Evolutionary conservation across 75 land plant genomes (phyloP).

Genomic region (Adiantum capillusveneris): DNA sequence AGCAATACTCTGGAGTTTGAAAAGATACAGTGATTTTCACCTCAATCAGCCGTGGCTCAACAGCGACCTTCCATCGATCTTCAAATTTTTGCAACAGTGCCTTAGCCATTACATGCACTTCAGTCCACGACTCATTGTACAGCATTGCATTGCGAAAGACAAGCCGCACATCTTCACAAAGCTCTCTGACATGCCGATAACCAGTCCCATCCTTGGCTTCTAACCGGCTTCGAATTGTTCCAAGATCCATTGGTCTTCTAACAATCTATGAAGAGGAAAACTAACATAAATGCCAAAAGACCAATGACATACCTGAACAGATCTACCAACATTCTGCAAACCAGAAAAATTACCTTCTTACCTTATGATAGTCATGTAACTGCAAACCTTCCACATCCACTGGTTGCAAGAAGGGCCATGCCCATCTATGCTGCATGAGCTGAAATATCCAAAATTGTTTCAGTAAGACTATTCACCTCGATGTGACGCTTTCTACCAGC

Average conservation of each 20-base stretch:
- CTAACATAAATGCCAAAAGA: not conserved
- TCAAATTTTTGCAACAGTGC: slow-evolving; percentile 42
- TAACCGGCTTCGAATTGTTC: slow-evolving; percentile 26
- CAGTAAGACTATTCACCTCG: too few species aligned
- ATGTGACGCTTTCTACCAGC: too few species aligned
- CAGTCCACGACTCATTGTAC: slow-evolving; percentile 33
- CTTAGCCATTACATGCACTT: slow-evolving; percentile 37
- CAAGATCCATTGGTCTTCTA: slow-evolving; percentile 38
- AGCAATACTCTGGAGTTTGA: not conserved
- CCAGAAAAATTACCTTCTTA: not conserved
- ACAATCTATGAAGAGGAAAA: slow-evolving; percentile 20
- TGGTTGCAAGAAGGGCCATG: slow-evolving; percentile 45
- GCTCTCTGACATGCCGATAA: slow-evolving; percentile 34
- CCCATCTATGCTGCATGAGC: slow-evolving; percentile 48
- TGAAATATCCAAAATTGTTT: slow-evolving; percentile 14
- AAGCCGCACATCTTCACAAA: slow-evolving; percentile 40
- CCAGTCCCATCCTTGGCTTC: slow-evolving; percentile 35
- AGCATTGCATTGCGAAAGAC: slow-evolving; percentile 44
- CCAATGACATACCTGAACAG: not conserved
- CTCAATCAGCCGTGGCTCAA: slow-evolving; percentile 40
- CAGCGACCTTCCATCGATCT: slow-evolving; percentile 35
- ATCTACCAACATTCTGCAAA: too few species aligned
- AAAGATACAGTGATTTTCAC: slow-evolving; percentile 18
- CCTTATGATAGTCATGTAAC: slow-evolving; percentile 33
- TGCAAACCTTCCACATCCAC: slow-evolving; percentile 38